Base-by-base conservation (phyloP, 345 rosid species). In the Carallia pectinifolia region DNA sequence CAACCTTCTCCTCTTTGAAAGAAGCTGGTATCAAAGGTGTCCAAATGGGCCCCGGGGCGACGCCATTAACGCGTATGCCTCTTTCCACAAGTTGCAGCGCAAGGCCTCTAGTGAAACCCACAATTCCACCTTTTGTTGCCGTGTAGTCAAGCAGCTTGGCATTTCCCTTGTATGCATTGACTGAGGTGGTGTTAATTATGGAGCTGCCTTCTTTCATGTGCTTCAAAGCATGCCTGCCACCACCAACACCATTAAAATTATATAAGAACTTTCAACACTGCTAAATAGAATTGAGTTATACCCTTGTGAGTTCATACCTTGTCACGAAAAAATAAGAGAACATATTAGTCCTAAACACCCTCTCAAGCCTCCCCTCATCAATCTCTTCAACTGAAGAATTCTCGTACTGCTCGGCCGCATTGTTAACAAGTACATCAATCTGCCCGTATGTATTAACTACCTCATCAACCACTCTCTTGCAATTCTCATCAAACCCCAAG, bases 1-100 rank as follows among this genome's bases (percentile, higher is more conserved):
- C 69, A 29, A 69, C 77, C 74, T 82, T 80, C 1, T 93, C 90
- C 15, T 86, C 85, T 1, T 64, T 64, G 63, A 86, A 89, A 0
- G 97, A 87, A 4, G 91, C 78, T 0, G 96, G 88, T 53, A 87
- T 76, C 74, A 92, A 61, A 1, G 90, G 98, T n/a, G 95, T 90
- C 98, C 93, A 89, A 2, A 90, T 86, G 10, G 92, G 97, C 23
- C 98, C 95, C 0, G 95, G 95, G 10, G 92, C 93, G 0, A 90
- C 96, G 0, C 88, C 95, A 5, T 93, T 87, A 9, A 93, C 90
- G 0, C 90, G 83, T 6, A 89, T 84, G 2, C 93, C 89, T 71
- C 39, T 81, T 23, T 66, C 40, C 67, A 82, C 93, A 1, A 89
- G 82, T 79, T 89, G 90, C 23, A 90, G 90, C 4, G 95, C 84